Conservation (phyloP, 1,284 basidiomycete species). For the Rhodotorula sp. region DNA sequence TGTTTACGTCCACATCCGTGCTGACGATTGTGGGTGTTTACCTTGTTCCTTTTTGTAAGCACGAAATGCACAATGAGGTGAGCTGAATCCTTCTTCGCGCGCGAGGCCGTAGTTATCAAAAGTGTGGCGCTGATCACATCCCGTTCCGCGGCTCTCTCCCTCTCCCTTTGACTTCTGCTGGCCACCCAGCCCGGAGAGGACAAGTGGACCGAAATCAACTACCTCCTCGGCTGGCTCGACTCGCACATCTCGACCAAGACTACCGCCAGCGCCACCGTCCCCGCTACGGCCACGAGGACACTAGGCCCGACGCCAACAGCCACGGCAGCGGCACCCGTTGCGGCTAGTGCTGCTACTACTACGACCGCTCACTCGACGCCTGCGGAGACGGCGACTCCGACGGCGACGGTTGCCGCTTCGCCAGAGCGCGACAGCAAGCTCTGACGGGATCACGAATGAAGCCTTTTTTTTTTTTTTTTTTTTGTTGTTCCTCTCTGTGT, state of each 20-base stretch:
- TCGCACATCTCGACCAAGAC: neutral
- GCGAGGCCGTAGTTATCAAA: too few relatives aligned
- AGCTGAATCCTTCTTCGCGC: neutral
- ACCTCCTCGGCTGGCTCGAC: conserved; percentile 32
- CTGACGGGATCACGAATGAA: neutral
- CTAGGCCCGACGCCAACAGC: neutral
- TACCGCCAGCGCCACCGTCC: neutral
- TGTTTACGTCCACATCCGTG: neutral
- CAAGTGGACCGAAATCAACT: conserved; percentile 27
- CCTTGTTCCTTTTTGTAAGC: conserved; percentile 3
- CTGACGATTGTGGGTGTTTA: neutral
- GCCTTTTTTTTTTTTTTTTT: too few relatives aligned
- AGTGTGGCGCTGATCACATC: too few relatives aligned
- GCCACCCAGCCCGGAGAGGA: conserved; percentile 30
- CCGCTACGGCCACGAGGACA: too few relatives aligned
- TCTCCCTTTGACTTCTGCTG: neutral
- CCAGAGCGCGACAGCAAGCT: neutral
- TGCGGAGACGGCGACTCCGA: neutral
- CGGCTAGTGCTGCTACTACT: neutral
- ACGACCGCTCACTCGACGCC: neutral
- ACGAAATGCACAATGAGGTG: conserved; percentile 43
- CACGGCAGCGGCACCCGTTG: neutral
- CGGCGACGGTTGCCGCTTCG: neutral
- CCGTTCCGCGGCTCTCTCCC: too few relatives aligned
- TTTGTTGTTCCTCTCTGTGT: too few relatives aligned